Base-by-base conservation (phyloP, 768 basidiomycete species). In the Auriculariales sp. region DNA sequence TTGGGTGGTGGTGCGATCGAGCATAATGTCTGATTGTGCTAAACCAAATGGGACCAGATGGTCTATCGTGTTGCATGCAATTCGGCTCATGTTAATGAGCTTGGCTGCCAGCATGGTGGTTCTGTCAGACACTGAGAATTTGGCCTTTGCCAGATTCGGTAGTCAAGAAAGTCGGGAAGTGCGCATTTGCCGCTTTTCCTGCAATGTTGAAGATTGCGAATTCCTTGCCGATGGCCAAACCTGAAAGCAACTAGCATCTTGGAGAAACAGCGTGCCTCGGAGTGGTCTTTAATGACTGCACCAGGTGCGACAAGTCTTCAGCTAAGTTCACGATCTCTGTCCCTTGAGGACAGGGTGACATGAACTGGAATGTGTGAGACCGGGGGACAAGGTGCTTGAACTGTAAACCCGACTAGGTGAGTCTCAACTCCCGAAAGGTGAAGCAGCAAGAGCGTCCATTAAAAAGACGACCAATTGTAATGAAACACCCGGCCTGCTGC, bases 351-450 rank as follows among this genome's bases (percentile, higher is more conserved):
- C 61, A 55, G 49, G 57, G 61, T 55, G 59, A 64, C 57, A 60
- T 56, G 54, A 35, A 54, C 56, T 64, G 64, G 68, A 69, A 65
- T 62, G 62, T 70, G 70, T 69, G 70, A 68, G 68, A 62, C 62
- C 58, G 65, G 67, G 68, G 67, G 64, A 63, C 61, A 67, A 69
- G 68, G 67, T 59, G 28, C 22, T 42, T 63, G 22, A 22, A 19
- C 34, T 15, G 34, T 35, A n/a, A 19, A 35, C 34, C 55, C 54
- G 52, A 57, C 56, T 59, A 55, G 48, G 51, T 53, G 51, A 54
- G 52, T 56, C 55, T 52, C 27, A 45, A 35, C 24, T 34, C 29
- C 53, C 51, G 52, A 46, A 57, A 59, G 46, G 50, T 44, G 49
- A 46, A 45, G 47, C 51, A 28, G 29, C 36, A 55, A 51, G 52